A percentile compares a stretch with the other conserved stretches of the same genome.
Conservation (phyloP, 306 rosid species). For the Pueraria montana region DNA sequence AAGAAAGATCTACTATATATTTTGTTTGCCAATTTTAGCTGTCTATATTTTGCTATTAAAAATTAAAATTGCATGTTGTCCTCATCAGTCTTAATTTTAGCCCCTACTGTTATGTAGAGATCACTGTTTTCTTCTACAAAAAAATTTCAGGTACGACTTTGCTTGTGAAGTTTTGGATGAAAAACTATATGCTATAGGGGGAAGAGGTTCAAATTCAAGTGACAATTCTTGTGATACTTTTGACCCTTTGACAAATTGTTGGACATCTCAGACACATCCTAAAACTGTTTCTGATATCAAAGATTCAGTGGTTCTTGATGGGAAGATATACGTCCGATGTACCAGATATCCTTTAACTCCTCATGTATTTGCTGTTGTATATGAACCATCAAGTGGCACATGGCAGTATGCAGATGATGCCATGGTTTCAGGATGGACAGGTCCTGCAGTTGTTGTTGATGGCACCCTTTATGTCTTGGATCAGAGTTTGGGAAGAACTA, state of each 20-base stretch:
- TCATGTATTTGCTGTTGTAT: conserved; percentile 69
- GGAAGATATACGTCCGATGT: conserved; percentile 79
- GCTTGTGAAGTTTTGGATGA: conserved; percentile 80
- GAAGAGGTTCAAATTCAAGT: conserved; percentile 73
- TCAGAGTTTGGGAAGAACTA: conserved; percentile 78
- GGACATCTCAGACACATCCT: conserved; percentile 66
- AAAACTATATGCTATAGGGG: conserved; percentile 86
- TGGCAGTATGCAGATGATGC: conserved; percentile 88
- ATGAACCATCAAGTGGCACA: conserved; percentile 75
- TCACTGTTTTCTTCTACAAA: conserved; percentile 35
- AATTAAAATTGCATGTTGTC: conserved; percentile 13
- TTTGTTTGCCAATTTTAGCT: not conserved
- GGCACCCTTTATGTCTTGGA: conserved; percentile 76
- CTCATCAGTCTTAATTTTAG: conserved; percentile 13
- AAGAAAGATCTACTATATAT: not conserved
- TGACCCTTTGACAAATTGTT: conserved; percentile 63
- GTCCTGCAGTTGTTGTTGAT: conserved; percentile 82
- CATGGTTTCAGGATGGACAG: conserved; percentile 88
- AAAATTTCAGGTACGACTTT: conserved; percentile 78
- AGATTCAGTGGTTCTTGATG: conserved; percentile 80
- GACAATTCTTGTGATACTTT: conserved; percentile 85
- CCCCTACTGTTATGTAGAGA: conserved; percentile 9
- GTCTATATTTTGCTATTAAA: not conserved
- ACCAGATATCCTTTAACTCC: conserved; percentile 61
- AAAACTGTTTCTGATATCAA: no score